phyloP scores from a whole-genome alignment of 2,329 filamentous ascomycete genomes.

The Xylariaceae sp. region DNA sequence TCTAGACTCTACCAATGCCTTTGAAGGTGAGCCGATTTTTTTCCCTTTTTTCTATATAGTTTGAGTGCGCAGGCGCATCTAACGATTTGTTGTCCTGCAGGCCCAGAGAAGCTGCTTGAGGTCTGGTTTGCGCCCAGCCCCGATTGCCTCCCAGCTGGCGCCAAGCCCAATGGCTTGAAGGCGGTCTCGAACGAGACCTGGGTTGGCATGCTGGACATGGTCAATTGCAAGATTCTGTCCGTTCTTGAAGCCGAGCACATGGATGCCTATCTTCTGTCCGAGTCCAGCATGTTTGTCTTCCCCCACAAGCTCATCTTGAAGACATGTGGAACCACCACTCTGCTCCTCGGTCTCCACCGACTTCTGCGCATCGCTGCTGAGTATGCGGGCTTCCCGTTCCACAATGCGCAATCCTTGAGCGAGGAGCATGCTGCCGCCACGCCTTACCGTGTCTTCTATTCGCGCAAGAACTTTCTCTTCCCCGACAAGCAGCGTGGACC shows the following conservation, averaged over 20 bases:
- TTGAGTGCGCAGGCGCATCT: background rate
- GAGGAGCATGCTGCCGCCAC: conserved; percentile 72
- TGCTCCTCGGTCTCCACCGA: conserved; percentile 82
- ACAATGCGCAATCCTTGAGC: conserved; percentile 59
- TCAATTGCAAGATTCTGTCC: conserved; percentile 97
- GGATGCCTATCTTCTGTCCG: conserved; percentile 93
- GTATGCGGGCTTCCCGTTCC: conserved; percentile 82
- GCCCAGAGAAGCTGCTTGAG: conserved; percentile 95
- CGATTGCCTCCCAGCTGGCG: conserved; percentile 62
- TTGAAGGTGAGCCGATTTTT: conserved; percentile 62
- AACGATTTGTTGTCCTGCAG: conserved; percentile 37
- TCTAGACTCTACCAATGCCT: conserved; percentile 91
- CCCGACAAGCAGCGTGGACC: conserved; percentile 90
- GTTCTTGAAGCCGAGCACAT: conserved; percentile 89
- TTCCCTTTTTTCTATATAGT: no score
- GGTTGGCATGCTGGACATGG: conserved; percentile 95
- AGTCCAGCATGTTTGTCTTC: conserved; percentile 99
- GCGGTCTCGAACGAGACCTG: conserved; percentile 76
- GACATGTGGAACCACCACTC: conserved; percentile 94
- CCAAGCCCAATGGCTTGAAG: conserved; percentile 75
- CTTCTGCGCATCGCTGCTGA: conserved; percentile 87
- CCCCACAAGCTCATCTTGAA: conserved; percentile 99
- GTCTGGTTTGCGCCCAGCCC: conserved; percentile 93
- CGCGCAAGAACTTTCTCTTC: conserved; percentile 96
- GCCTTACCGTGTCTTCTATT: conserved; percentile 96